Base-by-base conservation (phyloP, 768 basidiomycete species). In the Russula ochroleuca region DNA sequence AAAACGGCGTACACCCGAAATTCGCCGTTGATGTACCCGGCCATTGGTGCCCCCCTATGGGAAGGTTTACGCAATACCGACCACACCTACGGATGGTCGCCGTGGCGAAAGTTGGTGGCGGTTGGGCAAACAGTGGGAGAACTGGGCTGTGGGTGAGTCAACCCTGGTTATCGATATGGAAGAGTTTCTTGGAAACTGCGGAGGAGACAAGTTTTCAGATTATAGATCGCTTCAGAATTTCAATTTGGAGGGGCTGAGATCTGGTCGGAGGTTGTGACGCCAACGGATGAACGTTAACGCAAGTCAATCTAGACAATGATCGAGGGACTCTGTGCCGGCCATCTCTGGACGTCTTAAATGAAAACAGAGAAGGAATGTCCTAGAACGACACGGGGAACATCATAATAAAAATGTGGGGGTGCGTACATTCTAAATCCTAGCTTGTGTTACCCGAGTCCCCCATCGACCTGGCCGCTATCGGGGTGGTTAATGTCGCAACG, bases 101-200 rank as follows among this genome's bases (percentile, higher is more conserved):
- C 35, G 31, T 56, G 31, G 52, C 48, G 41, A 64, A 61, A 19
- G 63, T 56, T 61, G 48, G 43, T 52, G 15, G 41, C 13, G 14
- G 43, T 55, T 43, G 63, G 59, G 54, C 37, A 19, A 56, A 43
- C 21, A 31, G 53, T 64, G 63, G 21, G 63, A 60, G 63, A 56
- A 56, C 63, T 43, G 63, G 63, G 63, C 33, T 51, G 47, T 15
- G 59, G 63, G 63, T 25, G 58, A 45, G 14, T 17, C 3, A 59
- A 64, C 63, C 54, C 63, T 60, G 33, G 59, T 56, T 64, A 64
- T 64, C 63, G 63, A 64, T 64, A n/a, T 60, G 38, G 53, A 64
- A 64, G 52, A 31, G 58, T 64, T 61, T 51, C 40, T 47, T 56
- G 21, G 58, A 64, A 61, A 56, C 9, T 40, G 63, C 31, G 28